Evolutionary conservation across 2,329 filamentous ascomycete genomes (phyloP), one percentile per base, ranked within the genome.

Genomic region (Colletotrichum costaricense): DNA sequence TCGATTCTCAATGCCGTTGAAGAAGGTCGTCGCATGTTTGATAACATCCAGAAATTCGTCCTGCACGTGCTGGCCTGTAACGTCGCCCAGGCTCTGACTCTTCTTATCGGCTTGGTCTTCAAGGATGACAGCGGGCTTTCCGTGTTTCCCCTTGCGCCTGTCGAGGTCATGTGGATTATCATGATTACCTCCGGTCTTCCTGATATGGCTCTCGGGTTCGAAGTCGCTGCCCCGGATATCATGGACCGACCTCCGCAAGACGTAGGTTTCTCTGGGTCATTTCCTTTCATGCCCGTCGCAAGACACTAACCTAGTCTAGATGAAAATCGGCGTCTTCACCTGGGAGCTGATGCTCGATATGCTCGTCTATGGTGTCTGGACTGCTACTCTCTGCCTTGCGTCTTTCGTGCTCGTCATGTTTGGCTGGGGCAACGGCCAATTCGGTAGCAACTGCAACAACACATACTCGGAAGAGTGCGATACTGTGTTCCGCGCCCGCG

Each of bases 81-180:
- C 75, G 90, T 94, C 71, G 92, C 91, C 0, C 90, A 94, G 75
- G 93, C 92, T 0, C 87, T 88, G 74, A 92, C 90, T 0, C 85
- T 94, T 5, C 87, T 94, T 5, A 89, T 94, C 42, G 93, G 92
- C 67, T 86, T 94, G 4, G 90, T 85, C 0, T 94, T 94, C 84
- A 94, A 94, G 82, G 93, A 94, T 75, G 76, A 80, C 4, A 85
- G 84, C 16, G 85, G 87, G 1, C 82, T 93, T 28, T 94, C 92
- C 0, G 92, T 94, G 5, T 94, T 94, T 78, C 92, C 92, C 0
- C 86, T 94, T 16, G 86, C 92, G 0, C 93, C 93, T 0, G 91
- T 94, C n/a, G 90, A 94, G 76, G 93, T 94, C 75, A 86, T 94
- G 55, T 94, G 92, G 93, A 91, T 95, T 74, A 94, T 94, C 78